Percentiles rank a stretch among this genome's conserved stretches.
Conservation (phyloP, 1,284 basidiomycete species). For the Ceratobasidium sp. region DNA sequence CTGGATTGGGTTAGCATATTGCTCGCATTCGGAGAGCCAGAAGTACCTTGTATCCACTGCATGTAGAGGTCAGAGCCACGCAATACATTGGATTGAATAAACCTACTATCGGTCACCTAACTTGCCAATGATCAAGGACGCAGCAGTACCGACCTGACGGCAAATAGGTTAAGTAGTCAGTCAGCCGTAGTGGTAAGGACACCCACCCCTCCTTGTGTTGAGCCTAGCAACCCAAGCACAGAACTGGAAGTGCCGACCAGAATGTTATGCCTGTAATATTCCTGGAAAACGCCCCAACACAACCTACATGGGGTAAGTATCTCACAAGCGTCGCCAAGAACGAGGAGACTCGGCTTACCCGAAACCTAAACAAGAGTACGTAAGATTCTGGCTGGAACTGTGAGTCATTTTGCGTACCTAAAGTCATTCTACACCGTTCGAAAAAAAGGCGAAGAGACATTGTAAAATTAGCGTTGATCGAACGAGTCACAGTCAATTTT, state of each 20-base stretch:
- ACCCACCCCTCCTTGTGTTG: slow-evolving; percentile 46
- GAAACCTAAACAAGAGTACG: slow-evolving; percentile 18
- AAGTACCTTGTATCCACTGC: slow-evolving; percentile 43
- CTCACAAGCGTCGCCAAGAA: no score
- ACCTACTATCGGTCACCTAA: slow-evolving; percentile 50
- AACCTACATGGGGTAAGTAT: slow-evolving; percentile 31
- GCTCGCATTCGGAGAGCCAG: no score
- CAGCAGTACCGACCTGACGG: slow-evolving; percentile 46
- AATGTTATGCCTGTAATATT: slow-evolving; percentile 47
- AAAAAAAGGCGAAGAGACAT: not conserved
- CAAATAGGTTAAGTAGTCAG: not conserved
- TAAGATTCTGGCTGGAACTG: not conserved
- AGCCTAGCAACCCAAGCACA: slow-evolving; percentile 47
- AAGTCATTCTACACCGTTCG: slow-evolving; percentile 28
- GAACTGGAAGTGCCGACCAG: slow-evolving; percentile 46
- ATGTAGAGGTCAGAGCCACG: not conserved
- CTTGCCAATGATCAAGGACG: slow-evolving; percentile 50
- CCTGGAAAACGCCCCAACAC: slow-evolving; percentile 50
- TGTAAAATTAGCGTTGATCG: not conserved
- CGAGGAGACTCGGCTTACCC: slow-evolving; percentile 9
- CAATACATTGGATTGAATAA: not conserved
- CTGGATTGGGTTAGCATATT: slow-evolving; percentile 10
- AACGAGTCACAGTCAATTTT: not conserved
- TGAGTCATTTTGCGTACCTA: slow-evolving; percentile 18
- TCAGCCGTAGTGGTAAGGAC: not conserved